phyloP scores from a whole-genome alignment of 306 rosid species.

The Dryas drummondii region DNA sequence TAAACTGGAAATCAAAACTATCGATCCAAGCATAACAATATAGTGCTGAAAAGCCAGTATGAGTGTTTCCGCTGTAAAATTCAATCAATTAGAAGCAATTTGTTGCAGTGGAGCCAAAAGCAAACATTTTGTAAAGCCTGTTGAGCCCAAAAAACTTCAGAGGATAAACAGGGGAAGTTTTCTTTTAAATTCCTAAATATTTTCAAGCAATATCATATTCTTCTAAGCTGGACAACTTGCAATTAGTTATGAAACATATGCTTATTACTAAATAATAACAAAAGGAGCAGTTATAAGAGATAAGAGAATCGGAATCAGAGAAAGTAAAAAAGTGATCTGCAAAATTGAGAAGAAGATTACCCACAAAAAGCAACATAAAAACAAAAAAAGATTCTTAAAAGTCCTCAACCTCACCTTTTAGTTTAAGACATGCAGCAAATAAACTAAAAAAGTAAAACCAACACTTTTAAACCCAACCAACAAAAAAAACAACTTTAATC shows the following conservation, averaged over 20 bases:
- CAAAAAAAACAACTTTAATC: conserved; percentile 21
- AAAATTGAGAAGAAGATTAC: conserved; percentile 15
- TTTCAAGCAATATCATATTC: not conserved
- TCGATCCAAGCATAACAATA: conserved; percentile 93
- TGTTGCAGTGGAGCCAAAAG: not conserved
- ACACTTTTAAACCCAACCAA: not conserved
- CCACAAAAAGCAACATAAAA: not conserved
- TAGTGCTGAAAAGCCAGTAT: conserved; percentile 89
- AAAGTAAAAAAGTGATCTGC: conserved; percentile 29
- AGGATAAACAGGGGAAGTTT: not conserved
- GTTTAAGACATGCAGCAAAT: conserved; percentile 25
- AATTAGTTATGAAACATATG: not conserved
- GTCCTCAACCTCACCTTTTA: conserved; percentile 20
- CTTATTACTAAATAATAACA: not conserved
- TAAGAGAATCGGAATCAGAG: conserved; percentile 33
- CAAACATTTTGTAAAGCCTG: not conserved
- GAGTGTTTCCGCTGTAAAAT: conserved; percentile 61
- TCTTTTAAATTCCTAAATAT: not conserved
- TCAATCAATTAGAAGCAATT: conserved; percentile 13
- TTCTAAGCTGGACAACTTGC: not conserved
- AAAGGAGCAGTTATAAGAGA: not conserved
- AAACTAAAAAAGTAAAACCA: conserved; percentile 1
- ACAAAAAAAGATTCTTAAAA: conserved; percentile 15
- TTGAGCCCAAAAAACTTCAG: not conserved
- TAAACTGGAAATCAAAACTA: conserved; percentile 62